A percentile compares a stretch with the other conserved stretches of the same genome.
Evolutionary conservation across 1,284 basidiomycete species (phyloP).

Genomic region (Xerocomus nothofagi): DNA sequence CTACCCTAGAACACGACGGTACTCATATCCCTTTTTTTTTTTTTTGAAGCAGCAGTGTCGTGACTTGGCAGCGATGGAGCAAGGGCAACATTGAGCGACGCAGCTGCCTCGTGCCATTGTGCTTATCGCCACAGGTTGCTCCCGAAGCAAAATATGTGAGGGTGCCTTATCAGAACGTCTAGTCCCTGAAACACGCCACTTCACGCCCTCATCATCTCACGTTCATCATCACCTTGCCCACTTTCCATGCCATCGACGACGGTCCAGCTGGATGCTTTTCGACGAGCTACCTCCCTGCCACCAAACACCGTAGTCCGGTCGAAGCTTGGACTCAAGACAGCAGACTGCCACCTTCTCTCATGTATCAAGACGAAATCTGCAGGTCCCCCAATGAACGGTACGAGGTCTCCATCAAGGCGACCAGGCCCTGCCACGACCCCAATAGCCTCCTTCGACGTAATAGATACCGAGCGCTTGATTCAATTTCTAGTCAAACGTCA

Average conservation of each 20-base stretch:
- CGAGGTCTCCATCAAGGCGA: slow-evolving; percentile 28
- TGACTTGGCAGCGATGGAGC: no score
- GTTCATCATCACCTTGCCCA: neutral
- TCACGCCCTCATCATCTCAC: no score
- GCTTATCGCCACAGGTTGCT: no score
- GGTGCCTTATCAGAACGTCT: no score
- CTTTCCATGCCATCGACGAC: slow-evolving; percentile 13
- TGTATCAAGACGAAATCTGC: slow-evolving; percentile 66
- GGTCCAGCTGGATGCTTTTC: slow-evolving; percentile 22
- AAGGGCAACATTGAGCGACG: no score
- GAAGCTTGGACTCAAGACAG: slow-evolving; percentile 49
- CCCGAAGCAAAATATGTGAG: no score
- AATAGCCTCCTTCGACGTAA: slow-evolving; percentile 49
- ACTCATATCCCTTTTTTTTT: no score
- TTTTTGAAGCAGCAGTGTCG: no score
- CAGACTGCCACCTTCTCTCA: slow-evolving; percentile 44
- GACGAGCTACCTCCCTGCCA: slow-evolving; percentile 28
- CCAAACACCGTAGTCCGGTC: slow-evolving; percentile 38
- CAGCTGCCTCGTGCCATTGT: no score
- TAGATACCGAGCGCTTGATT: slow-evolving; percentile 49
- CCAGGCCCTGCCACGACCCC: slow-evolving; percentile 29
- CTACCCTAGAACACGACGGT: no score
- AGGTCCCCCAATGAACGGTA: slow-evolving; percentile 41
- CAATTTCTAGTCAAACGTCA: neutral
- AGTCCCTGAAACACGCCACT: no score